Base-by-base conservation (phyloP, 148 eudicot species). In the Chenopodium quinoa region DNA sequence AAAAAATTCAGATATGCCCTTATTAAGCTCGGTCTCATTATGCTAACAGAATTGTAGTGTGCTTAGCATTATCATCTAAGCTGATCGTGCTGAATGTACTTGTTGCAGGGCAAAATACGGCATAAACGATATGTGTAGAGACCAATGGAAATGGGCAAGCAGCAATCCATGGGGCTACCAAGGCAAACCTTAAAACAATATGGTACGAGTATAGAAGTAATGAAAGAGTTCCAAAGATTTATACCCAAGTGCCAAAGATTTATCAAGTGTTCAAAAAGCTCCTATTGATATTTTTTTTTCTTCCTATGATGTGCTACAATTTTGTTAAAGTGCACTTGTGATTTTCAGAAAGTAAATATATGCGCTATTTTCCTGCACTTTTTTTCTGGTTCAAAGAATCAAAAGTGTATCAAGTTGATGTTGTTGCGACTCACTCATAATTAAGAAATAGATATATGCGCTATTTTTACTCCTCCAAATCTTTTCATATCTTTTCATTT, bases 71-170 rank as follows among this genome's bases (percentile, higher is more conserved):
- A 56, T 56, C 62, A 17, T 56, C 62, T 12, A 4, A n/a, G 27
- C 22, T 23, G 56, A 66, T 66, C 4, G 34, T 25, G n/a, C 64
- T 66, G 1, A 22, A 23, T 71, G 20, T 6, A 6, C 44, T 0
- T 34, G 20, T 64, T 77, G 82, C 86, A 95, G 98, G 94, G 94
- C 98, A 9, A 93, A 88, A 78, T 93, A 91, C 83, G 92, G 90
- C 4, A 88, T 93, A 17, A 90, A 89, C 46, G 93, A 93, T 81
- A 95, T 95, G 97, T 93, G 98, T 84, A 83, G 91, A 74, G 97
- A 95, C 60, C 98, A 95, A 80, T 95, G 98, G 98, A 93, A 90
- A 1, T 95, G 97, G 97, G 96, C 97, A 73, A 85, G 88, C 79
- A 84, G 80, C 84, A 90, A 93, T 80, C 98, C 98, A 71, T 85